phyloP scores from a whole-genome alignment of 228 moss, liverwort and hornwort species.

The Sphagnum fallax region DNA sequence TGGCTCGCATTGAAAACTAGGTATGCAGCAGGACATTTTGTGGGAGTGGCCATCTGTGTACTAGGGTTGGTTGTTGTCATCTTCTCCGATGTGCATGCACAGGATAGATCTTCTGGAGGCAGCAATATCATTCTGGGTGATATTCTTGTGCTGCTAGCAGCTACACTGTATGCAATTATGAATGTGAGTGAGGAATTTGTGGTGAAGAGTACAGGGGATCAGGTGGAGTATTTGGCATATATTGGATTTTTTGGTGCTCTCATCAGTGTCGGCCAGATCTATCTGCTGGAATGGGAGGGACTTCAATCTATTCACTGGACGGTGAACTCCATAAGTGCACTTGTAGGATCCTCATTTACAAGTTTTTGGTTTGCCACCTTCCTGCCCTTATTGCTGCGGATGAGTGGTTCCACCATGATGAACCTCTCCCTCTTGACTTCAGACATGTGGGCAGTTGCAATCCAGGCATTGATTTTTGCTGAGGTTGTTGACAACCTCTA shows the following conservation, averaged over 20 bases:
- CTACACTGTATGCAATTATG: conserved; percentile 27
- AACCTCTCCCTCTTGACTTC: conserved; percentile 52
- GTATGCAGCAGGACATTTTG: conserved; percentile 28
- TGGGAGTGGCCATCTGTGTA: conserved; percentile 31
- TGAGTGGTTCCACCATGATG: conserved; percentile 42
- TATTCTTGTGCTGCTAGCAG: conserved; percentile 17
- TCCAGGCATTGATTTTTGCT: conserved; percentile 27
- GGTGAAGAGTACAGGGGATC: conserved; percentile 24
- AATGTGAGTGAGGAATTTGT: conserved; percentile 44
- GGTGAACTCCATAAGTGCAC: conserved; percentile 21
- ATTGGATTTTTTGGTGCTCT: conserved; percentile 37
- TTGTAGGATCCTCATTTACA: conserved; percentile 22
- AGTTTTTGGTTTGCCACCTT: conserved; percentile 29
- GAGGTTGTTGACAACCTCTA: conserved; percentile 30
- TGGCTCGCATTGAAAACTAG: conserved; percentile 31
- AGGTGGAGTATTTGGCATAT: conserved; percentile 34
- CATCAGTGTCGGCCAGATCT: conserved; percentile 37
- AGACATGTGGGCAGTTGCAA: conserved; percentile 49
- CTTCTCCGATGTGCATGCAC: conserved; percentile 43
- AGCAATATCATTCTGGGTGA: conserved; percentile 35
- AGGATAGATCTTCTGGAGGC: conserved; percentile 33
- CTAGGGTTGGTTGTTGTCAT: conserved; percentile 33
- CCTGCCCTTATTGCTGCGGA: conserved; percentile 28
- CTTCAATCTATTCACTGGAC: conserved; percentile 24
- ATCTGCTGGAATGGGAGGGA: conserved; percentile 6